Conservation (phyloP, 768 basidiomycete species). For the Cubamyces lactineus region DNA sequence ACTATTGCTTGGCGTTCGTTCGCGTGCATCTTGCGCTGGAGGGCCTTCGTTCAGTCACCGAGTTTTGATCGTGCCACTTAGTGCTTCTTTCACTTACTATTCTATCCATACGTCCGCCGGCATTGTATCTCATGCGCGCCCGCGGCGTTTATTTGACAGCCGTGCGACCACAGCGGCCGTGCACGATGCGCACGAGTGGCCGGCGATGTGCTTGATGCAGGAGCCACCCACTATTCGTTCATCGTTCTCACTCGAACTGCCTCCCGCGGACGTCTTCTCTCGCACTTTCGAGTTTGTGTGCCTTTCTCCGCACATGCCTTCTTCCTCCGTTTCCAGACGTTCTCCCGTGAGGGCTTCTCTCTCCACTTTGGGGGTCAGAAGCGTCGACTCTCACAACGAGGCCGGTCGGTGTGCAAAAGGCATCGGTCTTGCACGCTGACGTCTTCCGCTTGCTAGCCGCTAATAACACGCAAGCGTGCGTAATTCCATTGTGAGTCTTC, state of each 20-base stretch:
- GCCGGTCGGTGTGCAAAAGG: neutral
- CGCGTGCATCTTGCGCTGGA: too few species aligned
- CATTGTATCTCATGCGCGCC: too few species aligned
- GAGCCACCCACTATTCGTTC: too few species aligned
- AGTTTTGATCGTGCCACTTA: too few species aligned
- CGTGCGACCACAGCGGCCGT: neutral
- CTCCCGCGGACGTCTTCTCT: neutral
- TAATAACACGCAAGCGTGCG: neutral
- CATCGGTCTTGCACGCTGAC: neutral
- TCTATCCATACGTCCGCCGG: too few species aligned
- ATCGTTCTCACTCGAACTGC: neutral
- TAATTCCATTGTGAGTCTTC: neutral
- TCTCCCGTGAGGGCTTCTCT: slow-evolving; percentile 3
- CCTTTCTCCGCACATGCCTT: neutral
- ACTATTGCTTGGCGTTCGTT: too few species aligned
- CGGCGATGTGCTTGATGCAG: neutral
- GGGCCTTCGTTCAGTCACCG: too few species aligned
- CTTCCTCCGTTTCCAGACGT: slow-evolving; percentile 16
- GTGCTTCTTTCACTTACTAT: too few species aligned
- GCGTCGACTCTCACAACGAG: neutral
- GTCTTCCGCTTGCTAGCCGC: neutral
- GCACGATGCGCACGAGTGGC: neutral
- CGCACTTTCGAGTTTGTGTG: neutral
- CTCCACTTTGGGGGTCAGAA: neutral
- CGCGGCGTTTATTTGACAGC: too few species aligned